phyloP scores from a whole-genome alignment of 257 asterid species.

The Nyctanthes arbortristis region DNA sequence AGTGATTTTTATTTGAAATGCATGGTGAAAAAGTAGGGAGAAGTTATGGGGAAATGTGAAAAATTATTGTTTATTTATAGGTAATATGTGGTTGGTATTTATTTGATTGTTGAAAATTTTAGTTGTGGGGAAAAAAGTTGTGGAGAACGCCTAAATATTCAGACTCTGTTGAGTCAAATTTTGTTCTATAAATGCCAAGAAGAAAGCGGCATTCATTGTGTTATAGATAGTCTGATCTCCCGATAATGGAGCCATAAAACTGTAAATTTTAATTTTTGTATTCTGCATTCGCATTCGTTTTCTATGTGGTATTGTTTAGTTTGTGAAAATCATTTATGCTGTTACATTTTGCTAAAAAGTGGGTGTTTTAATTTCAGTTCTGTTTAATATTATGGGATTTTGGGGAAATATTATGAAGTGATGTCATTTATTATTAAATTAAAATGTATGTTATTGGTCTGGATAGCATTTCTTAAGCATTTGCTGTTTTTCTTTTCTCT shows the following conservation, averaged over 20 bases:
- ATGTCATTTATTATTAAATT: not conserved
- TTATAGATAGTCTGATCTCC: not conserved
- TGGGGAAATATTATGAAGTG: not conserved
- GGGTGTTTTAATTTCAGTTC: not conserved
- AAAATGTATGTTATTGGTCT: slow-evolving; percentile 5
- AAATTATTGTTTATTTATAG: too few species aligned
- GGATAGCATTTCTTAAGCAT: not conserved
- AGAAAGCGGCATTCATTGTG: not conserved
- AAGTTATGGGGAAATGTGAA: too few species aligned
- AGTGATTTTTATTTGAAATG: too few species aligned
- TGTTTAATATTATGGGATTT: not conserved
- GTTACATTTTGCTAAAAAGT: slow-evolving; percentile 1
- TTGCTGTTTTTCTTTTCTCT: slow-evolving; percentile 5
- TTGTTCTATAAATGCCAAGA: not conserved
- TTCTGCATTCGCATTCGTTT: not conserved
- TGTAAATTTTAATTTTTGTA: not conserved
- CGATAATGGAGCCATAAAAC: not conserved
- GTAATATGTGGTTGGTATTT: too few species aligned
- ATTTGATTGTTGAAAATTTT: too few species aligned
- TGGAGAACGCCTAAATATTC: too few species aligned
- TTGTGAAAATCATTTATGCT: not conserved
- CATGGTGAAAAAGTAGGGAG: too few species aligned
- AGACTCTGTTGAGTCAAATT: not conserved
- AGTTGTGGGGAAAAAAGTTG: too few species aligned
- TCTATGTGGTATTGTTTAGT: not conserved